These are phyloP conservation scores for Laburnicola sp. DNA, from an alignment of 2,329 filamentous ascomycete genomes.

Conservation along the genomic window DNA sequence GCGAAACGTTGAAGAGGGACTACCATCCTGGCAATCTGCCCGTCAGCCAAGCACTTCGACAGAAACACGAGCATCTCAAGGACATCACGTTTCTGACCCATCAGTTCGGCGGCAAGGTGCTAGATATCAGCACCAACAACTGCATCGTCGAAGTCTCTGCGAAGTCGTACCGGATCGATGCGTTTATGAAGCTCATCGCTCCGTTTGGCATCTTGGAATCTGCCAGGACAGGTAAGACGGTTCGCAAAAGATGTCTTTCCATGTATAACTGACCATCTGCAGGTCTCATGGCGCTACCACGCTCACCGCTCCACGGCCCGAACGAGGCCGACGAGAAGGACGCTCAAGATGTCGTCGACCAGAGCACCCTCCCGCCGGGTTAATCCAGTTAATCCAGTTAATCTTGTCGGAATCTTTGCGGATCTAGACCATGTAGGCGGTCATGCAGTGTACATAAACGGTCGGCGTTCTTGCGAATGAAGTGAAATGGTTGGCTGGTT, in stretches of 20 bases:
- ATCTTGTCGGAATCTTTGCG: slow-evolving; percentile 1
- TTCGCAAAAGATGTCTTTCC: slow-evolving; percentile 9
- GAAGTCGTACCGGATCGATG: slow-evolving; percentile 91
- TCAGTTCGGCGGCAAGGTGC: slow-evolving; percentile 95
- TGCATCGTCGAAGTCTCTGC: slow-evolving; percentile 97
- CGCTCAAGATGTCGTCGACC: slow-evolving; percentile 91
- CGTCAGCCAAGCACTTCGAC: slow-evolving; percentile 82
- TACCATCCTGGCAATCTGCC: slow-evolving; percentile 90
- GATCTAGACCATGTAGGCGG: slow-evolving; percentile 5
- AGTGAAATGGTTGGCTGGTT: slow-evolving; percentile 4
- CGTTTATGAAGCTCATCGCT: slow-evolving; percentile 91
- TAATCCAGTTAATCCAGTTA: slow-evolving; percentile 48
- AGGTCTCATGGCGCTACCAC: slow-evolving; percentile 91
- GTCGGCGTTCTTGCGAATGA: slow-evolving; percentile 10
- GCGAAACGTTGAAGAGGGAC: slow-evolving; percentile 57
- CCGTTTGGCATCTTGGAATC: slow-evolving; percentile 98
- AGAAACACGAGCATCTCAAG: slow-evolving; percentile 97
- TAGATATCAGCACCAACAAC: slow-evolving; percentile 97
- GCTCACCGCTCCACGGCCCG: slow-evolving; percentile 80
- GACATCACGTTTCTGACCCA: slow-evolving; percentile 95
- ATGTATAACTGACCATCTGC: slow-evolving; percentile 16
- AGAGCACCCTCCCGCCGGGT: slow-evolving; percentile 88
- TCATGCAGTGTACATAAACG: slow-evolving; percentile 13
- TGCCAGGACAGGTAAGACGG: slow-evolving; percentile 71
- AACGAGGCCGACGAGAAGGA: slow-evolving; percentile 80